Evolutionary conservation across 768 basidiomycete species (phyloP), one percentile per base, ranked within the genome.

Genomic region (Myochromella boudieri): DNA sequence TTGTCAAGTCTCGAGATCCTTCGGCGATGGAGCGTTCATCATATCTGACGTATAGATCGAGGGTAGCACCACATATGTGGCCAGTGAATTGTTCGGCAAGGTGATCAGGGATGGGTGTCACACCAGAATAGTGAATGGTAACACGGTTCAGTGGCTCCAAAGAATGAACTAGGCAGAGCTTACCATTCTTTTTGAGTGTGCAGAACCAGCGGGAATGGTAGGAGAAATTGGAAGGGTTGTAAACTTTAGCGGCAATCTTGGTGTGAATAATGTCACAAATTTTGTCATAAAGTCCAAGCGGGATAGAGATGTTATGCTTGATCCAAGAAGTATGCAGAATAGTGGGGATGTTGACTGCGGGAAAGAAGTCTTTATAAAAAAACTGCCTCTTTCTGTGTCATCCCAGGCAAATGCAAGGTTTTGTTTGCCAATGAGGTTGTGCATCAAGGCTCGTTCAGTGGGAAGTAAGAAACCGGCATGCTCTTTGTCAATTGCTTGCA

Each of bases 81-180:
- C 65, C 62, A 0, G 62, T 56, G 48, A 60, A 69, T 2, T 53
- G 48, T 32, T 70, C 61, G 0, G 61, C 66, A 42, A 70, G 58
- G 3, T 68, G 50, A 9, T 74, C 65, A 0, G 67, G 47, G 10
- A 62, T 59, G 0, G 70, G 71, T 1, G 62, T 58, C 0, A 68
- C 21, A 0, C 64, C 68, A 5, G 69, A 66, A 48, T 73, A 68
- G 8, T 57, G 36, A 2, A 77, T 70, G 0, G 66, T 62, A 1
- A 75, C 65, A 17, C 47, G 42, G 44, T 76, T 75, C 0, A 75
- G 54, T 0, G 66, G 69, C 39, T 70, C 62, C 0, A 75, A 48
- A 36, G 68, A 62, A 38, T 73, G 70, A 0, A 77, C 69, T 1
- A 71, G 55, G 5, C 65, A 42, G 0, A 76, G 44, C 44, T 68